Evolutionary conservation across 805 yeast species (phyloP).

Genomic region (Cyberlindnera petersonii): DNA sequence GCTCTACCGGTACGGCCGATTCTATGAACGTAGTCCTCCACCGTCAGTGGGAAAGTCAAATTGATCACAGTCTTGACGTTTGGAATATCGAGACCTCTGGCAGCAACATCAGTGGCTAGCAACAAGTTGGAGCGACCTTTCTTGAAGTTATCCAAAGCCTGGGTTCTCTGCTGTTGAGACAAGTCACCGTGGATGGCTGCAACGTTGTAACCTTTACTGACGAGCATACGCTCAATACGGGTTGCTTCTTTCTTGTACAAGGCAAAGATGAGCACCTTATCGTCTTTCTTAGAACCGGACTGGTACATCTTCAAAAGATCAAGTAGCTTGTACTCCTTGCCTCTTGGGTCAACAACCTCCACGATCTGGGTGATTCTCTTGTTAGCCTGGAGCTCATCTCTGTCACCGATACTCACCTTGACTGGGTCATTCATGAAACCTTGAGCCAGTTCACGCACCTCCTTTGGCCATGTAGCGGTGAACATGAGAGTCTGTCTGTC

Average conservation of each 20-base stretch:
- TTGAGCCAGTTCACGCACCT: constrained; percentile 87
- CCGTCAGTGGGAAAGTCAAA: constrained; percentile 92
- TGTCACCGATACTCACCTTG: constrained; percentile 87
- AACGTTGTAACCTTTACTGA: constrained; percentile 69
- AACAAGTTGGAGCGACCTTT: constrained; percentile 68
- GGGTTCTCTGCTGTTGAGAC: constrained; percentile 86
- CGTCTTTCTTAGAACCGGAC: constrained; percentile 59
- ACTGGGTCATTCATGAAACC: constrained; percentile 84
- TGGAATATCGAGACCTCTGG: constrained; percentile 96
- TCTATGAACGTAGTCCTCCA: constrained; percentile 95
- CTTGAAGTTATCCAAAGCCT: constrained; percentile 82
- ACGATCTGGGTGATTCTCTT: constrained; percentile 90
- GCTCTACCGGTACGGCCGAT: constrained; percentile 99
- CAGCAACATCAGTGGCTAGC: constrained; percentile 97
- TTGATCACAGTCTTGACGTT: constrained; percentile 94
- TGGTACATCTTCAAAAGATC: constrained; percentile 73
- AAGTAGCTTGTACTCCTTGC: constrained; percentile 68
- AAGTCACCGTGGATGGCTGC: constrained; percentile 97
- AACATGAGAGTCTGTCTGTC: constrained; percentile 93
- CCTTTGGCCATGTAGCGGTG: constrained; percentile 99
- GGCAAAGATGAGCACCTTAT: constrained; percentile 88
- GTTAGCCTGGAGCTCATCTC: constrained; percentile 92
- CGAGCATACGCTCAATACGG: constrained; percentile 75
- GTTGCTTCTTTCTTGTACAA: constrained; percentile 95
- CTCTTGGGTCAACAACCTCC: constrained; percentile 80